Percentiles rank a stretch among this genome's conserved stretches.
Conservation (phyloP, 2,329 filamentous ascomycete genomes). For the Ambrosiella xylebori region DNA sequence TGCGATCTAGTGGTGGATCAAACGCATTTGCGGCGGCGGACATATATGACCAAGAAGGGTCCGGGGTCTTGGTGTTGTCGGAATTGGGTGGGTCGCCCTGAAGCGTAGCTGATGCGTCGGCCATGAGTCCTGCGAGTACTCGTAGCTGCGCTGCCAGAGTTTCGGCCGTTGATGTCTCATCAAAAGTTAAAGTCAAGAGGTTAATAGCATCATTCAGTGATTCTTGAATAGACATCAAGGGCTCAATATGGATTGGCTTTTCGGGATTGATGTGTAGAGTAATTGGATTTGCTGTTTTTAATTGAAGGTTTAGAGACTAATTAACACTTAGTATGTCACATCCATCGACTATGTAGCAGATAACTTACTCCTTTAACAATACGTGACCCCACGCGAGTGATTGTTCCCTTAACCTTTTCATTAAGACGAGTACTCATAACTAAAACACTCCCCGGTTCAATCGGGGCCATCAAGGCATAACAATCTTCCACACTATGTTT, state of each 20-base stretch:
- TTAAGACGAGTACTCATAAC: conserved; percentile 75
- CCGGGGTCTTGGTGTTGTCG: conserved; percentile 11
- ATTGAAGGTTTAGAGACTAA: conserved; percentile 59
- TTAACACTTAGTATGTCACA: conserved; percentile 1
- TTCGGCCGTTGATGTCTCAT: conserved; percentile 35
- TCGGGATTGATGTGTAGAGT: conserved; percentile 31
- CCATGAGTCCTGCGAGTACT: conserved; percentile 36
- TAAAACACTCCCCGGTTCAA: conserved; percentile 72
- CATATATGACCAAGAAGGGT: conserved; percentile 27
- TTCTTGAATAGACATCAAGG: conserved; percentile 55
- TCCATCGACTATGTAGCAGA: background rate
- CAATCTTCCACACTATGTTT: conserved; percentile 68
- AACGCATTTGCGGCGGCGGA: conserved; percentile 30
- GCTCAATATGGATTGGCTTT: conserved; percentile 42
- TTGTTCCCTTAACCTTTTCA: conserved; percentile 79
- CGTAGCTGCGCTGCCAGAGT: conserved; percentile 39
- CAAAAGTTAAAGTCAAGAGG: conserved; percentile 60
- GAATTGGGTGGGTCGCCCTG: conserved; percentile 28
- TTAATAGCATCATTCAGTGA: conserved; percentile 71
- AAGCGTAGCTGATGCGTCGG: conserved; percentile 34
- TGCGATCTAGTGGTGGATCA: conserved; percentile 29
- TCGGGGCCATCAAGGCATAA: conserved; percentile 66
- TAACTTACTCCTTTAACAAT: conserved; percentile 70
- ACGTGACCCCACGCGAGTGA: conserved; percentile 77
- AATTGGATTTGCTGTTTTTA: conserved; percentile 45